A percentile compares a stretch with the other conserved stretches of the same genome.
phyloP scores from a whole-genome alignment of 345 rosid genomes.

The Aurinia saxatilis region DNA sequence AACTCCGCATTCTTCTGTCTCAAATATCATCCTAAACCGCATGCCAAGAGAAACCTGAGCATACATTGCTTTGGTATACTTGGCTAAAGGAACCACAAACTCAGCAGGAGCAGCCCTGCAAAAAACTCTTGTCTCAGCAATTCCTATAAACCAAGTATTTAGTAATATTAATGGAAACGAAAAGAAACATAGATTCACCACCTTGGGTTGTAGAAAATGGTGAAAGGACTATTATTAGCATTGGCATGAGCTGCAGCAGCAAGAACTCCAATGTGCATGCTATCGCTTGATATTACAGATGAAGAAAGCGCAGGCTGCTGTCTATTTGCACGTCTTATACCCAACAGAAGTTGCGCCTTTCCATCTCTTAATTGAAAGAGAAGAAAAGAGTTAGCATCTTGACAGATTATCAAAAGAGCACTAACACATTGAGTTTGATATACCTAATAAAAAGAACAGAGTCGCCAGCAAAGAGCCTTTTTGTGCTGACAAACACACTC shows the following conservation, averaged over 20 bases:
- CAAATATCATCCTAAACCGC: constrained; percentile 98
- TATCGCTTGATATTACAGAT: constrained; percentile 92
- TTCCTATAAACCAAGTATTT: background rate
- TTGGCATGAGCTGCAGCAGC: constrained; percentile 99
- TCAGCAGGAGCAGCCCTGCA: constrained; percentile 92
- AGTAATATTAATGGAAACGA: background rate
- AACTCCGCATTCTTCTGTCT: constrained; percentile 92
- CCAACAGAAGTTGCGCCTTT: constrained; percentile 82
- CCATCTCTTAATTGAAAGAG: constrained; percentile 58
- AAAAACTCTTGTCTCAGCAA: constrained; percentile 30
- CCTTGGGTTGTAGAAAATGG: constrained; percentile 95
- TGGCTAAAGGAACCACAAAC: constrained; percentile 94
- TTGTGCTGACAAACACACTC: constrained; percentile 92
- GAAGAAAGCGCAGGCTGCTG: constrained; percentile 93
- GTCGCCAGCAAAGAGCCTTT: constrained; percentile 90
- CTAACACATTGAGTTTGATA: constrained; percentile 4
- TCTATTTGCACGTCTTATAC: constrained; percentile 79
- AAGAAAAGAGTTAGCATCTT: background rate
- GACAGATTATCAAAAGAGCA: constrained; percentile 10
- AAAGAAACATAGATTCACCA: constrained; percentile 15
- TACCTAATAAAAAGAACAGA: constrained; percentile 92
- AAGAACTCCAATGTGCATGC: constrained; percentile 99
- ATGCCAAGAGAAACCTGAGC: constrained; percentile 88
- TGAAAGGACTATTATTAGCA: constrained; percentile 85
- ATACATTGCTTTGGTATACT: constrained; percentile 80